A percentile compares a stretch with the other conserved stretches of the same genome.
Evolutionary conservation across 2,329 filamentous ascomycete genomes (phyloP).

Genomic region (Cladorrhinum sp.): DNA sequence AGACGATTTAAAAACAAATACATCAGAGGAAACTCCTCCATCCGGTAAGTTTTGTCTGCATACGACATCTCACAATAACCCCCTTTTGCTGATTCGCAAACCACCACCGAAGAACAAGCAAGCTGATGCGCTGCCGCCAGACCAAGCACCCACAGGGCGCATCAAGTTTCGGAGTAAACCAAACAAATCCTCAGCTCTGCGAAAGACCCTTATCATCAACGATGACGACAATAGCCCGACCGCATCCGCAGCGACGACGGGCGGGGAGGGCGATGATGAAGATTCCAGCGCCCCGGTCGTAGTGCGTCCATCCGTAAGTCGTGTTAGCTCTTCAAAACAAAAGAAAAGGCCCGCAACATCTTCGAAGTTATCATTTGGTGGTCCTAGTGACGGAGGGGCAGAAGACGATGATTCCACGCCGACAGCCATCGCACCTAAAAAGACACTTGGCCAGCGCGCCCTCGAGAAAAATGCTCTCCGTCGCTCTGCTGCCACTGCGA

Average conservation of each 20-base stretch:
- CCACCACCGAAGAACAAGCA: slow-evolving; percentile 26
- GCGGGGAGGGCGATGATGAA: slow-evolving; percentile 39
- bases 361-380: slow-evolving; percentile 74
- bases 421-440: slow-evolving; percentile 51
- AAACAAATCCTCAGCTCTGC: slow-evolving; percentile 56
- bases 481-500: slow-evolving; percentile 46
- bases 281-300: slow-evolving; percentile 48
- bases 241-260: slow-evolving; percentile 21
- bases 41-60: slow-evolving; percentile 37
- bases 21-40: slow-evolving; percentile 31
- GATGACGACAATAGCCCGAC: slow-evolving; percentile 33
- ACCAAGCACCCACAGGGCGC: slow-evolving; percentile 34
- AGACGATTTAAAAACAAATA: slow-evolving; percentile 17
- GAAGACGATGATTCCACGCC: slow-evolving; percentile 41
- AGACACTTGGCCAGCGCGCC: slow-evolving; percentile 36
- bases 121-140: slow-evolving; percentile 32
- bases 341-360: slow-evolving; percentile 64
- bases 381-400: slow-evolving; percentile 52
- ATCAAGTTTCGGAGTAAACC: slow-evolving; percentile 54
- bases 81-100: slow-evolving; percentile 29
- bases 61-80: slow-evolving; percentile 12
- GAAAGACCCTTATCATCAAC: slow-evolving; percentile 52
- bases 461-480: slow-evolving; percentile 40
- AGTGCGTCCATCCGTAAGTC: slow-evolving; percentile 46
- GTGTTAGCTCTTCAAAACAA: slow-evolving; percentile 51